Base-by-base conservation (phyloP, 306 rosid genomes). In the Mimosa pudica region DNA sequence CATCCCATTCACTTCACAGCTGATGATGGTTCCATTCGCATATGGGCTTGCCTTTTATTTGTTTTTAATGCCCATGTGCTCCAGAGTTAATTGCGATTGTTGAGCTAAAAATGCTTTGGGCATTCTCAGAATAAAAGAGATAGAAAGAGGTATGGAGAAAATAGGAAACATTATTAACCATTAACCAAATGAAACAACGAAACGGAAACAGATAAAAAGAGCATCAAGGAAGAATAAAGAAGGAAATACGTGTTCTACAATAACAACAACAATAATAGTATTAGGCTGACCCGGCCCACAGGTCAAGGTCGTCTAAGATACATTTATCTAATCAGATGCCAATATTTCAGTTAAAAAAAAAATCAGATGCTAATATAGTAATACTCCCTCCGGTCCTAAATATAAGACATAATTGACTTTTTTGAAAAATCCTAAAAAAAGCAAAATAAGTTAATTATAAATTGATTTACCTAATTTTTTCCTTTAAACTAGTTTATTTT, bases 111-210 rank as follows among this genome's bases (percentile, higher is more conserved):
- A 41, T 32, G 2, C 12, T 41, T 8, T 38, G 68, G 71, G 75
- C 81, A 74, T 44, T 32, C 74, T 57, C 7, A 70, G 44, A 61
- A 61, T 18, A 64, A 35, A 79, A 75, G 68, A n/a, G 63, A 79
- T 32, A 33, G 78, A 75, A 63, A 38, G 74, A 63, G 64, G 49
- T 61, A 32, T 60, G 77, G 17, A 13, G 77, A 38, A 73, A 78
- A 20, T 63, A 38, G 35, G 54, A 71, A 51, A 69, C 47, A 0
- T 44, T 36, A 60, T 44, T 36, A 60, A 58, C 60, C 7, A 60
- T 44, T 36, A 60, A 58, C 60, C 7, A 58, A 30, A 47, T 35
- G 72, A 75, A 8, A 11, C 8, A 20, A 16, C 6, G 24, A 17
- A 6, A 6, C 60, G 17, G 8, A 24, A 14, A 54, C 20, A 54